Evolutionary conservation across 805 yeast species (phyloP).

Genomic region (Pichia ethanolica): DNA sequence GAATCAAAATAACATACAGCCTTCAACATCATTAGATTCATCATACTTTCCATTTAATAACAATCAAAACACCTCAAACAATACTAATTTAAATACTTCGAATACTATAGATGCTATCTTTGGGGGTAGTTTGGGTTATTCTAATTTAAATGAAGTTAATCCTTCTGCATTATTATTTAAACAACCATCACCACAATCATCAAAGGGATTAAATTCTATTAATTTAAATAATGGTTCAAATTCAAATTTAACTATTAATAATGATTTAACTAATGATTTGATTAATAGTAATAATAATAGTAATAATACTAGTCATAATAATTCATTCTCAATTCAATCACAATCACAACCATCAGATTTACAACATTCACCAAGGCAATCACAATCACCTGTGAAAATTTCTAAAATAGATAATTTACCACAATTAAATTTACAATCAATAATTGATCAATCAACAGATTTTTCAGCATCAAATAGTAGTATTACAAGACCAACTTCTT

Average conservation of each 20-base stretch:
- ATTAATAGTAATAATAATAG: neutral
- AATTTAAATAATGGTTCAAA: neutral
- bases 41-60: slow-evolving; percentile 1
- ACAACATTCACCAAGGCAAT: neutral
- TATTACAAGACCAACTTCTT: slow-evolving; percentile 1
- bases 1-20: neutral
- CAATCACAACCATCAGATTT: neutral
- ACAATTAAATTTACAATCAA: neutral
- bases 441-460: neutral
- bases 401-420: neutral
- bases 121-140: neutral
- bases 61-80: neutral
- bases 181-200: neutral
- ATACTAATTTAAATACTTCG: neutral
- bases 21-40: neutral
- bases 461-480: neutral
- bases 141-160: neutral
- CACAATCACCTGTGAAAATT: neutral
- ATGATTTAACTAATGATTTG: neutral
- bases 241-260: neutral
- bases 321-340: too few species aligned
- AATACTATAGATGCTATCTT: neutral
- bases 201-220: neutral
- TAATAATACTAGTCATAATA: neutral
- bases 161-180: too few species aligned